phyloP scores from a whole-genome alignment of 2,329 filamentous ascomycete species.

The Coleophoma cylindrospora region DNA sequence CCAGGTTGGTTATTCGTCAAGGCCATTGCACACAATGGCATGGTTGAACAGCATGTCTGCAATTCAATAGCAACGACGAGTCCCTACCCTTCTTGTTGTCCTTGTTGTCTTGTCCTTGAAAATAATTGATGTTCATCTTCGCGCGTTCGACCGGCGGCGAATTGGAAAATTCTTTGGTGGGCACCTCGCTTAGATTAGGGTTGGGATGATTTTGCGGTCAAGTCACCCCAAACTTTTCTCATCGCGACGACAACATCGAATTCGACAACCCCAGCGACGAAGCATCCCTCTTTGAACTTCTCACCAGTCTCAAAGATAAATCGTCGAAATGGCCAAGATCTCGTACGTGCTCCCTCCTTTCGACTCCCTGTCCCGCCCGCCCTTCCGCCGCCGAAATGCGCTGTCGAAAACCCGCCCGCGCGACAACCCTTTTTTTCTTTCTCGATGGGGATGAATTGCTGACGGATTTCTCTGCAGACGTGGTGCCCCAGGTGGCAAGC shows the following conservation, averaged over 20 bases:
- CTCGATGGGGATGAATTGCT: constrained; percentile 1
- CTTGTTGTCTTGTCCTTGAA: no score
- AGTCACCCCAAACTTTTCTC: constrained; percentile 8
- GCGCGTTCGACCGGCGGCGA: background rate
- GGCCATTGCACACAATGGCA: no score
- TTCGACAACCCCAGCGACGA: constrained; percentile 14
- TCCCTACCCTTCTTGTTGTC: no score
- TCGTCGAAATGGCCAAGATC: constrained; percentile 57
- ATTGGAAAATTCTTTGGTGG: background rate
- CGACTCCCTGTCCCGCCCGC: constrained; percentile 1
- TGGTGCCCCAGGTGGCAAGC: constrained; percentile 98
- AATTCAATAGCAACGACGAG: no score
- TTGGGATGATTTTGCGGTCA: constrained; percentile 10
- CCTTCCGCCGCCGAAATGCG: no score
- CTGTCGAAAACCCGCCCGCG: no score
- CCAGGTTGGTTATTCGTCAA: no score
- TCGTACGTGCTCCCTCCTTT: constrained; percentile 46
- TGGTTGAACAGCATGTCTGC: no score
- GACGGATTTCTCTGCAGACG: constrained; percentile 41
- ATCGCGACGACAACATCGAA: constrained; percentile 10
- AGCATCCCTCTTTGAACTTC: constrained; percentile 20
- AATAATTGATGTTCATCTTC: background rate
- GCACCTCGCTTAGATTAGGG: constrained; percentile 24
- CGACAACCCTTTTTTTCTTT: no score
- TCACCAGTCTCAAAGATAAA: constrained; percentile 18